Conservation (phyloP, 2,329 filamentous ascomycete genomes). For the Chrysoporthe puriensis region DNA sequence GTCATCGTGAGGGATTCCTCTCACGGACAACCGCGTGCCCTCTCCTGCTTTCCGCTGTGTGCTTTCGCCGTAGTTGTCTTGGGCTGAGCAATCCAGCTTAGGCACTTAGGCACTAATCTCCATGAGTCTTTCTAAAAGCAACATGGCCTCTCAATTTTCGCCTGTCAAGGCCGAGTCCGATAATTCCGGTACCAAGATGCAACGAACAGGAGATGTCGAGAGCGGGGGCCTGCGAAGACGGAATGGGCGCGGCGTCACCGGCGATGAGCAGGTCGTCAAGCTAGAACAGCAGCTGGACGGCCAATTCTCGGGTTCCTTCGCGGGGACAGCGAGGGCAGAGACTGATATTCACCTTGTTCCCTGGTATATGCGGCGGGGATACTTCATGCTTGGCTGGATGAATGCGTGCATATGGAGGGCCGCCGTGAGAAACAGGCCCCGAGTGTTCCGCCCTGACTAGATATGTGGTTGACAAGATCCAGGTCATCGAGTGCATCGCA, state of each 20-base stretch:
- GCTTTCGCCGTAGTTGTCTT: not conserved
- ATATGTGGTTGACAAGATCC: conserved; percentile 1
- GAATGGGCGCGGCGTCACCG: not conserved
- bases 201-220: not conserved
- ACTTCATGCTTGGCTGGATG: conserved; percentile 35
- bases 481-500: conserved; percentile 36
- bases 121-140: not conserved
- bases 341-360: conserved; percentile 24
- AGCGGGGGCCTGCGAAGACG: not conserved
- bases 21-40: not conserved
- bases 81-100: not conserved
- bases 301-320: conserved; percentile 49
- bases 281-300: conserved; percentile 40
- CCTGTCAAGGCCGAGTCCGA: not conserved
- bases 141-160: not conserved
- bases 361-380: conserved; percentile 35
- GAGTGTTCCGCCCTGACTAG: not conserved
- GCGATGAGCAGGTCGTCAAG: not conserved
- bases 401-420: conserved; percentile 35
- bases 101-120: not conserved
- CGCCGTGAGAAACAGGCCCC: conserved; percentile 29
- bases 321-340: conserved; percentile 27
- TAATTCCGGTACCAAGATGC: not conserved
- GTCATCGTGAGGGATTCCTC: not conserved
- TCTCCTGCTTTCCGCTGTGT: not conserved